These are phyloP conservation scores for Pseudonitzschia multiseries DNA, from an alignment of 108 stramenopile species.

Conservation along the genomic window DNA sequence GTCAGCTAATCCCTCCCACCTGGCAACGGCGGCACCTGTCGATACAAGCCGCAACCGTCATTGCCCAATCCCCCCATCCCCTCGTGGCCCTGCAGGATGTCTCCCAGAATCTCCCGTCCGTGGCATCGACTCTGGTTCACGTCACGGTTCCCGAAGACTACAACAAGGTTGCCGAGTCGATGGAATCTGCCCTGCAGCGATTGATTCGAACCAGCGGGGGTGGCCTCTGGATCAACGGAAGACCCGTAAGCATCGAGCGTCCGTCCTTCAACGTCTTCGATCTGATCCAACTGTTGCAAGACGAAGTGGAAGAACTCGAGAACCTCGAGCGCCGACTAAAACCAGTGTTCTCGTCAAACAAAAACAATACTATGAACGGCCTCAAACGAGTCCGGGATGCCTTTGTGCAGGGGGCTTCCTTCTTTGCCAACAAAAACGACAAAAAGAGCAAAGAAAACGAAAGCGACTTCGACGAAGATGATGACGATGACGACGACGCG, in stretches of 20 bases:
- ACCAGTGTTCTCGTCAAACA: constrained; percentile 24
- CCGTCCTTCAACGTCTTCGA: constrained; percentile 88
- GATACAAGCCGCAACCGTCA: constrained; percentile 72
- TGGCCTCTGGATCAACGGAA: constrained; percentile 70
- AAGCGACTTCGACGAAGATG: constrained; percentile 34
- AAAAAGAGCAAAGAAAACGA: constrained; percentile 30
- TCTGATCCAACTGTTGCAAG: constrained; percentile 58
- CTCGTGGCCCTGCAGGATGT: constrained; percentile 72
- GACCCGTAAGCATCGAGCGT: constrained; percentile 56
- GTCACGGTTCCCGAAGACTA: constrained; percentile 41
- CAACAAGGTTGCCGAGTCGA: constrained; percentile 30
- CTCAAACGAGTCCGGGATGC: constrained; percentile 49
- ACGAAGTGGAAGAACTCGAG: constrained; percentile 60
- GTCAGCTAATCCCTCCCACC: constrained; percentile 66
- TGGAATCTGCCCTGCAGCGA: constrained; percentile 47
- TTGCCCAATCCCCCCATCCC: constrained; percentile 50
- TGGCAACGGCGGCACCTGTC: constrained; percentile 80
- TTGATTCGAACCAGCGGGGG: constrained; percentile 45
- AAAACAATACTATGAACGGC: constrained; percentile 24
- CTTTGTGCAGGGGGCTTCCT: constrained; percentile 59
- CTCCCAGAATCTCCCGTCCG: constrained; percentile 76
- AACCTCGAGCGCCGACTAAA: constrained; percentile 43
- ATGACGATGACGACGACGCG: constrained; percentile 30
- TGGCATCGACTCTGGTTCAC: constrained; percentile 77
- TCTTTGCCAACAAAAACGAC: constrained; percentile 18